Base-by-base conservation (phyloP, 305 asterid species). In the Petunia hybrid region DNA sequence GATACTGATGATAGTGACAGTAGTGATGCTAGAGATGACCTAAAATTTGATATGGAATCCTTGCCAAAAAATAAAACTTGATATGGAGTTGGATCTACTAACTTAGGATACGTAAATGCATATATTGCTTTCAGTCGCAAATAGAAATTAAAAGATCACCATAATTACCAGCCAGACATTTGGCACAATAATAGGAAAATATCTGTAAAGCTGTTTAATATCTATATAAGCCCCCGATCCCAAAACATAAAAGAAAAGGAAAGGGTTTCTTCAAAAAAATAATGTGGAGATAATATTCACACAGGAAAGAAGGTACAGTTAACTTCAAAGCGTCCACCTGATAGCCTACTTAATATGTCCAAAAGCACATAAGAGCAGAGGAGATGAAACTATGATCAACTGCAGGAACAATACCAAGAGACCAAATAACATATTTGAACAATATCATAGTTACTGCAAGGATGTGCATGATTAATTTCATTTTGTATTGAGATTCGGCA, bases 331-430 rank as follows among this genome's bases (percentile, higher is more conserved):
- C 51, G 13, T 51, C 78, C 57, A 73, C 51, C 46, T 73, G 46
- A 73, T 73, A 53, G 31, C 31, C 31, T 22, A 73, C 55, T 73
- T 1, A 51, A 48, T 13, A 51, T 13, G 38, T 36, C 51, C 64
- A 73, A 73, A 36, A 13, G 43, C 4, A 8, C 64, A 35, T 48
- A 36, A 36, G 48, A 36, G 13, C 7, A 73, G 35, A 53, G 13
- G 36, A 6, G 64, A 73, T 51, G 63, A 63, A 60, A 36, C 48
- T 46, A 73, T 51, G 63, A 13, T 73, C n/a, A 73, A 35, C 41
- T 51, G 64, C 48, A 73, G 64, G 78, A 73, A 73, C 46, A 73
- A 73, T 73, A 73, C 46, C 78, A 73, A 36, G 78, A 73, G 64
- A 73, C 2, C 46, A 51, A 13, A 8, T 6, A 36, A 73, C 64